These are phyloP conservation scores for Rhizopus sp. DNA, from an alignment of 371 early-diverging fungal species.

Conservation along the genomic window DNA sequence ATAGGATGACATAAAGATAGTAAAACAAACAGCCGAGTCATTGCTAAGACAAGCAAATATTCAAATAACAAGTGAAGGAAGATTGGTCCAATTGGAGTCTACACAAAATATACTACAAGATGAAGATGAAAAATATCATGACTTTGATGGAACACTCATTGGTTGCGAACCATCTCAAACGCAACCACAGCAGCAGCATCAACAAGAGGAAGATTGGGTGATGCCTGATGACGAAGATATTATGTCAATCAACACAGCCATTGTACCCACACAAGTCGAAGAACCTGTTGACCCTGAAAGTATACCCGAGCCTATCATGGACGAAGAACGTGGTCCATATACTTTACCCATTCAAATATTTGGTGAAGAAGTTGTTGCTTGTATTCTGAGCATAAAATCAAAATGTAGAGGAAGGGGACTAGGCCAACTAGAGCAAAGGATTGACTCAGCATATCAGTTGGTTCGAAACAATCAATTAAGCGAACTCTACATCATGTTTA, in stretches of 20 bases:
- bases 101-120: conserved; percentile 3
- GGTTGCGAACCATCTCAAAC: neutral
- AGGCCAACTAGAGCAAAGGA: conserved; percentile 31
- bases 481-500: neutral
- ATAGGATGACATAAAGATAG: conserved; percentile 31
- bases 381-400: conserved; percentile 56
- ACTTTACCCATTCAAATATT: conserved; percentile 51
- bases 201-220: neutral
- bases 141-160: conserved; percentile 1
- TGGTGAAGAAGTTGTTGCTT: conserved; percentile 50
- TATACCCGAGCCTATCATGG: conserved; percentile 55
- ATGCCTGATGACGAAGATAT: conserved; percentile 1
- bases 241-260: no score
- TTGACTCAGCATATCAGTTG: conserved; percentile 30
- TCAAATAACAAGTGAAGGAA: conserved; percentile 26
- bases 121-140: conserved; percentile 5
- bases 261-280: no score
- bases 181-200: conserved; percentile 7
- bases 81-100: conserved; percentile 13
- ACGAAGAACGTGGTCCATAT: conserved; percentile 50
- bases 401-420: conserved; percentile 56
- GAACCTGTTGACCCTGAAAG: conserved; percentile 29
- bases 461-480: conserved; percentile 14
- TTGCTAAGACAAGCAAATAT: conserved; percentile 24
- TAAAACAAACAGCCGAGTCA: conserved; percentile 24